A percentile compares a stretch with the other conserved stretches of the same genome.
Conservation (phyloP, 148 eudicot species). For the Fagopyrum esculentum region DNA sequence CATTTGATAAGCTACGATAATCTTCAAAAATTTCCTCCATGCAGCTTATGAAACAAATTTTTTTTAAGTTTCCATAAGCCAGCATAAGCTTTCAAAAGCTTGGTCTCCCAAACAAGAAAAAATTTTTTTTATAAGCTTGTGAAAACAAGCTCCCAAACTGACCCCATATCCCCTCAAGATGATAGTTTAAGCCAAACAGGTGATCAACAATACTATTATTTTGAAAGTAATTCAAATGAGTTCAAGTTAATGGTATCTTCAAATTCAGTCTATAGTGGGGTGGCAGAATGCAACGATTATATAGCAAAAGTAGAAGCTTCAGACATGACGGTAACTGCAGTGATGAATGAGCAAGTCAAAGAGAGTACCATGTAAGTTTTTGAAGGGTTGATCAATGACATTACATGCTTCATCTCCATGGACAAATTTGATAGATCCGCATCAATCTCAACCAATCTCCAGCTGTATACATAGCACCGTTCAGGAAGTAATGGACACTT, state of each 20-base stretch:
- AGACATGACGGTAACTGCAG: neutral
- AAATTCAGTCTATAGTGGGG: neutral
- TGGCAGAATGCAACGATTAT: neutral
- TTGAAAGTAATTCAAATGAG: neutral
- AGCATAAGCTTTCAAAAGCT: too few relatives aligned
- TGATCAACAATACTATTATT: neutral
- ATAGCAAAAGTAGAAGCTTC: neutral
- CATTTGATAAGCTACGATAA: too few relatives aligned
- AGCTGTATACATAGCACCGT: slow-evolving; percentile 32
- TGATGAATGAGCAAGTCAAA: neutral
- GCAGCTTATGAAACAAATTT: too few relatives aligned
- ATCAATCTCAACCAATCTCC: slow-evolving; percentile 98
- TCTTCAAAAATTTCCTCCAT: too few relatives aligned
- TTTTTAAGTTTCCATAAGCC: too few relatives aligned
- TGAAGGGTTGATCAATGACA: slow-evolving; percentile 76
- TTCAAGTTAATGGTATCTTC: neutral
- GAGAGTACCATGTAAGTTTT: slow-evolving; percentile 77
- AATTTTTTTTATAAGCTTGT: too few relatives aligned
- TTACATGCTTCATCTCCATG: slow-evolving; percentile 78
- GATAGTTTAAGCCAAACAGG: neutral
- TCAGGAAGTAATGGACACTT: neutral
- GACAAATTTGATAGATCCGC: slow-evolving; percentile 61
- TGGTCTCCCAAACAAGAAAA: too few relatives aligned
- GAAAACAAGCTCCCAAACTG: too few relatives aligned
- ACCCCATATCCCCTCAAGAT: neutral